Evolutionary conservation across 73 alveolate genomes (phyloP), one percentile per base, ranked within the genome.

Genomic region (Paramecium tetraurelia): DNA sequence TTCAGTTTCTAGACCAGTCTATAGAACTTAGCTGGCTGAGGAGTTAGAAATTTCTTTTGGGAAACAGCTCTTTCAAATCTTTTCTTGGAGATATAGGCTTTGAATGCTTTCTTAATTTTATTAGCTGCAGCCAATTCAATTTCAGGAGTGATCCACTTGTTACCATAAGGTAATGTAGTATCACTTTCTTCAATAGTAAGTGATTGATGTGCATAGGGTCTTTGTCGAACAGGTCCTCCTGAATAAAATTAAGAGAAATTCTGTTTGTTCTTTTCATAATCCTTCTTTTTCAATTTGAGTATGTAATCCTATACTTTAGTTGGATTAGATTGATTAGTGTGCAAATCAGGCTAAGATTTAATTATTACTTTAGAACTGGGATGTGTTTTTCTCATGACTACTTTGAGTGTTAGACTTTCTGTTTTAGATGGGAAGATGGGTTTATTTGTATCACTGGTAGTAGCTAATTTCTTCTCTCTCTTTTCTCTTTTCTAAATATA

Each of bases 151-250:
- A 75, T 75, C 87, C 87, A 75, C 11, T 75, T 75, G 38, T 41
- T 41, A 9, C 21, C 33, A 41, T 75, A 75, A 14, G 87, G 87
- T 20, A 75, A 75, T 11, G 58, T 75, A 12, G 36, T 35, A 41
- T 75, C 87, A 35, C 59, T 41, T 12, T 75, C 58, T n/a, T 75
- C 59, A 12, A 75, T 63, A 22, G 84, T 63, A 0, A 63, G 24
- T 12, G 87, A 75, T 27, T 27, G 9, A 36, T 75, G 58, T 10
- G 87, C 87, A 75, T 75, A 75, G 35, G 87, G 87, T 41, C 87
- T 75, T 38, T 35, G 8, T 75, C 59, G 14, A 14, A 35, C 38
- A 75, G 87, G 87, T 38, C 87, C 87, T 3, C 87, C 87, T 38
- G 87, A 75, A 75, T 75, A 75, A 33, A 38, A 75, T 38, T 41